Base-by-base conservation (phyloP, 2,329 filamentous ascomycete genomes). In the Cryphonectria naterciae region DNA sequence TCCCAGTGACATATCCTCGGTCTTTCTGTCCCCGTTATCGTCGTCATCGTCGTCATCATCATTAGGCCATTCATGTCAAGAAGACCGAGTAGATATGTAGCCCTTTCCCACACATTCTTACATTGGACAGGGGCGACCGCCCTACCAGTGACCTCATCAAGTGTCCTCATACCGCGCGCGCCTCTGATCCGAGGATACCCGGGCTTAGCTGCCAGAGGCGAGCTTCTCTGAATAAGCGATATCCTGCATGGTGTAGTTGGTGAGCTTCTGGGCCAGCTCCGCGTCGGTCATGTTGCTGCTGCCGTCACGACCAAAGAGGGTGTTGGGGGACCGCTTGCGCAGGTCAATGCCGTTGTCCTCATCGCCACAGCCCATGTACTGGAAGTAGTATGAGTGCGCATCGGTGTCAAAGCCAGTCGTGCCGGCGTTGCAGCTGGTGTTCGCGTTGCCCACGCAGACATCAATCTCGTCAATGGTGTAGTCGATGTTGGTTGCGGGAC, bases 361-460 rank as follows among this genome's bases (percentile, higher is more conserved):
- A 17, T 79, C 73, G 15, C 56, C 63, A n/a, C 71, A 73, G 43
- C 69, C 67, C 63, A 86, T 83, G 28, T 76, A 69, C 69, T 79
- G 78, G 72, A 89, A 82, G 79, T 90, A 90, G 75, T 81, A 78
- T 25, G 75, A 43, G 77, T 90, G 88, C 2, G 85, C 81, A 5
- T 76, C 67, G 46, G 82, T 72, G 72, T 87, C 79, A 54, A 88
- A 75, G 1, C 83, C 84, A 2, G 77, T 70, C 0, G 83, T 84
- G 46, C 83, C 83, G n/a, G 76, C 87, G 75, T 89, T 89, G 80
- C 88, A 89, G 49, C 70, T 58, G 15, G 79, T 75, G 77, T 84
- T 88, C 35, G 79, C 79, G 70, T 80, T 81, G 72, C 88, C 88
- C 19, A 77, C 70, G 80, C 87, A 89, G 35, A 85, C 78, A 65